phyloP scores from a whole-genome alignment of 345 rosid genomes.

The Moringa oleifera region DNA sequence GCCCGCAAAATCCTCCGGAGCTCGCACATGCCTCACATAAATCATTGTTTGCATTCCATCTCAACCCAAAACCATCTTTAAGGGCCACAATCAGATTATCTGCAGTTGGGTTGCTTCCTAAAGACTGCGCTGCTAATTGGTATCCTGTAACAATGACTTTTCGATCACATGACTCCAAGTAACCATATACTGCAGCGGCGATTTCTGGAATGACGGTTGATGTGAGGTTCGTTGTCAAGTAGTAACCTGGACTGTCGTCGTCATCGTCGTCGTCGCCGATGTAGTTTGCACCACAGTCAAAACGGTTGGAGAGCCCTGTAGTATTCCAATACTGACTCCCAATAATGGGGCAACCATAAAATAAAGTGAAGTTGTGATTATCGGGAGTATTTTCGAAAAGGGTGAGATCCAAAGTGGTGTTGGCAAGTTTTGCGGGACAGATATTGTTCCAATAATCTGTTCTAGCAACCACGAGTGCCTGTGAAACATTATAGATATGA shows the following conservation, averaged over 20 bases:
- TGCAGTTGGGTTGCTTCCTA: rapidly evolving
- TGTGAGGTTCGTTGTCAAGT: background rate
- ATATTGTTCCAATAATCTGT: slow-evolving; percentile 9
- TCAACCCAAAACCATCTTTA: slow-evolving; percentile 22
- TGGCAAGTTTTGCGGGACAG: slow-evolving; percentile 10
- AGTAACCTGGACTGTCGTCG: background rate
- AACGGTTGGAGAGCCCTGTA: background rate
- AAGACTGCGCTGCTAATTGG: background rate
- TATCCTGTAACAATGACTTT: slow-evolving; percentile 16
- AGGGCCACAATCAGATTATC: slow-evolving; percentile 13
- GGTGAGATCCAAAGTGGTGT: background rate
- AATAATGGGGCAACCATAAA: slow-evolving; percentile 13
- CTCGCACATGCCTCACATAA: slow-evolving; percentile 11
- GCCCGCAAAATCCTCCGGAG: slow-evolving; percentile 34
- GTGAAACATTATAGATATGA: rapidly evolving
- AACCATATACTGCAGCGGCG: rapidly evolving
- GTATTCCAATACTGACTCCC: background rate
- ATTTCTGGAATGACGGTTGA: background rate
- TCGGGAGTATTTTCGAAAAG: background rate
- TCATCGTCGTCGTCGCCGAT: too few species aligned
- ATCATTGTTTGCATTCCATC: slow-evolving; percentile 11
- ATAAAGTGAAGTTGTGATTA: slow-evolving; percentile 13
- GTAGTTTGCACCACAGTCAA: background rate
- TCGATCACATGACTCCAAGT: background rate
- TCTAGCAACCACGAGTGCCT: slow-evolving; percentile 21